A percentile compares a stretch with the other conserved stretches of the same genome.
Conservation (phyloP, 495 filamentous ascomycete genomes). For the Peziza echinospora region DNA sequence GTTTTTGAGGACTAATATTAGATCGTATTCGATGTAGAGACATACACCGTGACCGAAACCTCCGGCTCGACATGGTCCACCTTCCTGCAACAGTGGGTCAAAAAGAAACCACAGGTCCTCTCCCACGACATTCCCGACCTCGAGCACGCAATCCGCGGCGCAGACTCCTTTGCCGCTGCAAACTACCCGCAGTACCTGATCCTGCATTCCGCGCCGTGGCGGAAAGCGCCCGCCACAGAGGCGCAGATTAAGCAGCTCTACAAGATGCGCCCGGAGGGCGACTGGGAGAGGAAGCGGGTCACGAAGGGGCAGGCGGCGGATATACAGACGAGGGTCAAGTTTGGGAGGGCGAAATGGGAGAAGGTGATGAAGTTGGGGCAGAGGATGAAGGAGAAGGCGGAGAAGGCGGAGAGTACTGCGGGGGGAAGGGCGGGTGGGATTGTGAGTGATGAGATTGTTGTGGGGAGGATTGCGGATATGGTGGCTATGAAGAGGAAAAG, state of each 20-base stretch:
- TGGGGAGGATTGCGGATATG: slow-evolving; percentile 2
- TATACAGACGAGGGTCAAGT: slow-evolving; percentile 79
- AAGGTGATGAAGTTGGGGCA: not conserved
- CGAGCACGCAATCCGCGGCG: slow-evolving; percentile 51
- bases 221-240: slow-evolving; percentile 38
- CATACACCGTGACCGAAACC: slow-evolving; percentile 13
- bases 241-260: slow-evolving; percentile 56
- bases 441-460: slow-evolving; percentile 3
- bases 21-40: slow-evolving; percentile 14
- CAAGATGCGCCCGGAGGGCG: slow-evolving; percentile 31
- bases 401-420: not conserved
- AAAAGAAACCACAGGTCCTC: slow-evolving; percentile 43
- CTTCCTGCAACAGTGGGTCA: slow-evolving; percentile 10
- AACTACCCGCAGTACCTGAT: slow-evolving; percentile 41
- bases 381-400: slow-evolving; percentile 1
- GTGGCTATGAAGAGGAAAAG: not conserved
- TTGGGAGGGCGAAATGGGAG: slow-evolving; percentile 23
- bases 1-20: not conserved
- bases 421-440: slow-evolving; percentile 1
- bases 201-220: slow-evolving; percentile 39
- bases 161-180: slow-evolving; percentile 43
- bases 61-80: slow-evolving; percentile 17
- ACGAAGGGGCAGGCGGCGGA: slow-evolving; percentile 70
- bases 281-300: slow-evolving; percentile 22
- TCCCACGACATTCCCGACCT: slow-evolving; percentile 29